phyloP scores from a whole-genome alignment of 305 asterid species.

The Coffea humblotiana region DNA sequence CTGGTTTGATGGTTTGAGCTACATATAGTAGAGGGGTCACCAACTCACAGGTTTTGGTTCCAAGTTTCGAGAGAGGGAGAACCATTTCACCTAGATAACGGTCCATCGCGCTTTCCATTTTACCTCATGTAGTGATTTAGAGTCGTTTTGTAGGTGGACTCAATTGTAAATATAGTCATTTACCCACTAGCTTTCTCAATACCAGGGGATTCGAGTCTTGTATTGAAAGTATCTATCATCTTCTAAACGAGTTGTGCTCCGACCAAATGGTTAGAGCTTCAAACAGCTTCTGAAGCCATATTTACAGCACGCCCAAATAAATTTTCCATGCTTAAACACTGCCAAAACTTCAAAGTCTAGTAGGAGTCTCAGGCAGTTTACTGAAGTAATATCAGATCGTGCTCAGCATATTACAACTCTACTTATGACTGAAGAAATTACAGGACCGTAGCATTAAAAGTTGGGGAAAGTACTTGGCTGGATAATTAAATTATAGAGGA shows the following conservation, averaged over 20 bases:
- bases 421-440: neutral
- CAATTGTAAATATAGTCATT: too few relatives aligned
- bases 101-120: conserved; percentile 25
- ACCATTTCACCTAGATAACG: conserved; percentile 54
- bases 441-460: neutral
- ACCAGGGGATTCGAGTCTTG: too few relatives aligned
- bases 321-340: too few relatives aligned
- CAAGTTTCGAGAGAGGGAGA: neutral
- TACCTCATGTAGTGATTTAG: too few relatives aligned
- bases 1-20: conserved; percentile 25
- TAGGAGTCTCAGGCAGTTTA: neutral
- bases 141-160: too few relatives aligned
- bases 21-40: conserved; percentile 26
- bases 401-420: neutral
- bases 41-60: conserved; percentile 15
- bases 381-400: neutral
- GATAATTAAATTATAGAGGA: neutral
- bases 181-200: neutral
- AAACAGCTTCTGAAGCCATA: neutral
- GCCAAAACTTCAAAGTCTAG: neutral
- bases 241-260: neutral
- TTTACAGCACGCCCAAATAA: neutral
- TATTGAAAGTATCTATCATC: too few relatives aligned
- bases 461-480: neutral
- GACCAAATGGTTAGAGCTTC: neutral